Evolutionary conservation across 2,329 filamentous ascomycete genomes (phyloP).

Genomic region (Claviceps sp.): DNA sequence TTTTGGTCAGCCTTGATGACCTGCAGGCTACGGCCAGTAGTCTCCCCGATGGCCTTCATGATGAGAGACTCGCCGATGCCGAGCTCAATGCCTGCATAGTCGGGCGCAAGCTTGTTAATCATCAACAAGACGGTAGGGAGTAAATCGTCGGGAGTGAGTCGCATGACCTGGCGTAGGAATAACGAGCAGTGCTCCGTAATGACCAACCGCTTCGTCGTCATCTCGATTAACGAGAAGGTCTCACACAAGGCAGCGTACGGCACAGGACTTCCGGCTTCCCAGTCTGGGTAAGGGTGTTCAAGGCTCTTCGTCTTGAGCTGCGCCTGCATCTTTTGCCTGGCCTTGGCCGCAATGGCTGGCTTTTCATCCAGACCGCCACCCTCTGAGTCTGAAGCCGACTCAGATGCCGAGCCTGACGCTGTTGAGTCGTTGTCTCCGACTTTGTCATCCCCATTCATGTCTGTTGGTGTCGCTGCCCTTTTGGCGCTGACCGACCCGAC

Average conservation of each 20-base stretch:
- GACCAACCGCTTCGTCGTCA: conserved; percentile 81
- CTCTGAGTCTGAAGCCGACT: conserved; percentile 27
- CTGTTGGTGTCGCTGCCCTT: conserved; percentile 11
- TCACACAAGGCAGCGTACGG: conserved; percentile 90
- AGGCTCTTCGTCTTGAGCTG: conserved; percentile 55
- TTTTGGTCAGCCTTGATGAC: conserved; percentile 94
- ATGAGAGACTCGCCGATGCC: conserved; percentile 98
- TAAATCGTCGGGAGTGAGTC: conserved; percentile 77
- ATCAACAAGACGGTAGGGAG: conserved; percentile 83
- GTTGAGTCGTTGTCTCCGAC: conserved; percentile 11
- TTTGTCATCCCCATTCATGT: conserved; percentile 12
- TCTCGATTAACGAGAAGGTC: conserved; percentile 87
- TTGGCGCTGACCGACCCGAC: conserved; percentile 2
- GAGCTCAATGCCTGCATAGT: conserved; percentile 91
- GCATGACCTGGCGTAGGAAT: conserved; percentile 87
- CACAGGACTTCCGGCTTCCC: conserved; percentile 77
- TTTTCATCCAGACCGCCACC: conserved; percentile 45
- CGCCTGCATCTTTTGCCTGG: conserved; percentile 66
- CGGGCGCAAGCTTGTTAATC: conserved; percentile 95
- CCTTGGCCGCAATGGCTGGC: conserved; percentile 59
- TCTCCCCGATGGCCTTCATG: conserved; percentile 96
- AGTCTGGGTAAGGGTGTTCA: conserved; percentile 87
- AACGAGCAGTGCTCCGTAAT: conserved; percentile 82
- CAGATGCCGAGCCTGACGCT: conserved; percentile 10
- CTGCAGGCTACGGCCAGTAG: conserved; percentile 72